phyloP scores from a whole-genome alignment of 2,329 filamentous ascomycete genomes.

The Hymenoscyphus fructigenus region DNA sequence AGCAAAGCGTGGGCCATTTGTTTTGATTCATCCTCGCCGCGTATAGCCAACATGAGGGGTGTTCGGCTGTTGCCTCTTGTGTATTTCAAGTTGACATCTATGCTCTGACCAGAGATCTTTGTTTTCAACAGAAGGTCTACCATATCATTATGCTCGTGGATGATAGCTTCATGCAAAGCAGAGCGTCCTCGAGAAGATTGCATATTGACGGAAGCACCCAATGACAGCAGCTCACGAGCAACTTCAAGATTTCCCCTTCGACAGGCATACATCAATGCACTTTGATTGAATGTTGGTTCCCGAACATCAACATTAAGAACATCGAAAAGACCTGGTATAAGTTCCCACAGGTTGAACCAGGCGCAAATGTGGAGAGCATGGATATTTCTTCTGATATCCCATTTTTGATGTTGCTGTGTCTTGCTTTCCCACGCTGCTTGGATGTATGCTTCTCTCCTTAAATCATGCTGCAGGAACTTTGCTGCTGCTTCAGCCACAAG shows the following conservation, averaged over 20 bases:
- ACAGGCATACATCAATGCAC: conserved; percentile 36
- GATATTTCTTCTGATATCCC: conserved; percentile 24
- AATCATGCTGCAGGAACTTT: conserved; percentile 16
- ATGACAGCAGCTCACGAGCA: conserved; percentile 24
- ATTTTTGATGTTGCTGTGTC: conserved; percentile 20
- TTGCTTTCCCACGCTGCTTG: conserved; percentile 22
- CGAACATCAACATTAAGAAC: conserved; percentile 13
- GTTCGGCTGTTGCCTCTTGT: conserved; percentile 12
- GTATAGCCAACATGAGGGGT: conserved; percentile 18
- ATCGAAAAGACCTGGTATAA: conserved; percentile 14
- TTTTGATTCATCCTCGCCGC: background rate
- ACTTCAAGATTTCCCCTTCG: conserved; percentile 35
- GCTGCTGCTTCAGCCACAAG: conserved; percentile 11
- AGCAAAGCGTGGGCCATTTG: conserved; percentile 16
- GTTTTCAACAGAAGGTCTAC: conserved; percentile 16
- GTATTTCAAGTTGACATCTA: conserved; percentile 16
- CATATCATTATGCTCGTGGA: conserved; percentile 11
- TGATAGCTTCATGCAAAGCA: conserved; percentile 21
- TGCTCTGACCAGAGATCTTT: background rate
- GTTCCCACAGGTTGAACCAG: conserved; percentile 19
- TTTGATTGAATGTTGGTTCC: conserved; percentile 32
- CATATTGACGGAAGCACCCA: conserved; percentile 18
- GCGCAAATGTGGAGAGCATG: conserved; percentile 24
- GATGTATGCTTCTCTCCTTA: conserved; percentile 22
- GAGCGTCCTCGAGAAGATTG: conserved; percentile 16